Evolutionary conservation across 148 eudicot species (phyloP), one percentile per base, ranked within the genome.

Genomic region (Rhododendron kiyosumense): DNA sequence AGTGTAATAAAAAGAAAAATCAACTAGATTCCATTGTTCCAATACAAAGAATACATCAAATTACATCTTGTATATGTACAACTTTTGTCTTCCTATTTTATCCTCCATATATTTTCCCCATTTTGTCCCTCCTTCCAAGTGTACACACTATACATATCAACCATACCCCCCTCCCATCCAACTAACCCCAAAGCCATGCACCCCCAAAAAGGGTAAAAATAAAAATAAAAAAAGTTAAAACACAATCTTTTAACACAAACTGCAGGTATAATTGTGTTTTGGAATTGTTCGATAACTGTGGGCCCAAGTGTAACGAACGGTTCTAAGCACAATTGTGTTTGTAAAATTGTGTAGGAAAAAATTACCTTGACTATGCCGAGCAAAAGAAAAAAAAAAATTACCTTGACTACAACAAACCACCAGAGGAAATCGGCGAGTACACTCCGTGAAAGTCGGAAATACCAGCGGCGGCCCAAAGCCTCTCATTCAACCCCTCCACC

Each of bases 401-500:
- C n/a, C 24, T 4, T 18, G 24, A 18, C 85, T 88, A 92, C 69
- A 63, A 67, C 45, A 83, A 86, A 85, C 83, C 88, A 32, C 84
- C 89, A 32, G 82, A 20, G 43, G 88, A 87, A 81, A 91, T 88
- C 51, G 93, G 90, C 67, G 89, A 92, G 76, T 89, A 90, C 24
- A 94, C 98, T 24, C 89, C 92, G 85, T 90, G 91, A 63, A 87
- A 92, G 49, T 95, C 99, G 11, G 88, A 87, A 48, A 93, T 84
- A 7, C 93, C 90, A 11, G 91, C 73, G 38, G 93, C 93, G 43
- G 88, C 90, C 90, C 92, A 88, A 0, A 97, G 88, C 81, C 88
- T 87, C 85, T 95, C 94, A 51, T 94, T 83, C 96, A 91, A 96
- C 89, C 97, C 98, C 93, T 83, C 94, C 91, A 92, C 91, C 98